These are phyloP conservation scores for Nitzschia sp. DNA, from an alignment of 108 stramenopile genomes.

Conservation along the genomic window DNA sequence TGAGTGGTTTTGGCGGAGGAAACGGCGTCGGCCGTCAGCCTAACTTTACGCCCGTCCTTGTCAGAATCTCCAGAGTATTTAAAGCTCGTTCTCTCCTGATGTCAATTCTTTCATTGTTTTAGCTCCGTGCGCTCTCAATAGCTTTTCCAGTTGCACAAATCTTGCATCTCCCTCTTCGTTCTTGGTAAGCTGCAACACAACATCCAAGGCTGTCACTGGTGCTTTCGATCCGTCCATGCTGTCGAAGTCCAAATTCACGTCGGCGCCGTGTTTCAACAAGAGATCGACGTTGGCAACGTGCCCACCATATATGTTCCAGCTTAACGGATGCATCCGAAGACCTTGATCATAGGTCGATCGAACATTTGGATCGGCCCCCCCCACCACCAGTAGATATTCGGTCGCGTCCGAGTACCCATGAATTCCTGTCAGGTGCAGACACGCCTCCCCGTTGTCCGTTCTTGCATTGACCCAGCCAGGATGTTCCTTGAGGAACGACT, in stretches of 20 bases:
- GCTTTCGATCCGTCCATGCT: constrained; percentile 13
- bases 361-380: constrained; percentile 79
- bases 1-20: no score
- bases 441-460: constrained; percentile 74
- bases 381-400: constrained; percentile 47
- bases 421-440: constrained; percentile 74
- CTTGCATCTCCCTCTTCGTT: constrained; percentile 44
- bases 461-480: constrained; percentile 39
- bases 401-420: constrained; percentile 55
- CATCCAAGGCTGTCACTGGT: constrained; percentile 67
- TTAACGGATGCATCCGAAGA: constrained; percentile 81
- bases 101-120: constrained; percentile 29
- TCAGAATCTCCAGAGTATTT: no score
- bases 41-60: neutral
- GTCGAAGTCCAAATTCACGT: constrained; percentile 84
- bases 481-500: constrained; percentile 28
- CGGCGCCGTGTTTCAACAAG: constrained; percentile 68
- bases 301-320: constrained; percentile 81
- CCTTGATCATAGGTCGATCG: constrained; percentile 70
- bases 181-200: constrained; percentile 50
- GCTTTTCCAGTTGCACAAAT: constrained; percentile 52
- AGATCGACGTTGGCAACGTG: constrained; percentile 63
- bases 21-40: no score
- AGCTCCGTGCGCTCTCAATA: constrained; percentile 51
- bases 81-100: neutral